Percentiles rank a stretch among this genome's conserved stretches.
Evolutionary conservation across 78 protist species (phyloP).

Genomic region (Protostelium mycophagum): DNA sequence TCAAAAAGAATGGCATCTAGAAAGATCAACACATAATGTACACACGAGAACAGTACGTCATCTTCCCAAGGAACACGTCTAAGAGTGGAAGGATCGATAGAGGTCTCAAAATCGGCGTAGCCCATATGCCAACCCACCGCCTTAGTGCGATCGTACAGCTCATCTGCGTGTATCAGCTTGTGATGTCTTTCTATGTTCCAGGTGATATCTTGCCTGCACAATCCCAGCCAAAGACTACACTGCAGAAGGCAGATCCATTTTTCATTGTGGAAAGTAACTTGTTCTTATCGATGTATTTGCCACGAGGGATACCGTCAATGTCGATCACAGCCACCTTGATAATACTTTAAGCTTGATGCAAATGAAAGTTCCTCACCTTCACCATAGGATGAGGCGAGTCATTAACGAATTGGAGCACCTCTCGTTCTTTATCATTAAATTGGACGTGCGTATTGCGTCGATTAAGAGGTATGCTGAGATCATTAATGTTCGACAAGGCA

Average conservation of each 20-base stretch:
- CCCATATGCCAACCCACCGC: constrained; percentile 52
- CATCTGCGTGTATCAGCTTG: constrained; percentile 12
- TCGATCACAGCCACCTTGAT: constrained; percentile 45
- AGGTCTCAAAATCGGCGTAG: constrained; percentile 35
- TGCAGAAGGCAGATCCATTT: constrained; percentile 54
- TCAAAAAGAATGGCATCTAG: constrained; percentile 34
- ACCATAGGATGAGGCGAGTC: background rate
- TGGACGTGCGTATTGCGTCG: no score
- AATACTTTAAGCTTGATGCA: constrained; percentile 12
- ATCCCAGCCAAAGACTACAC: constrained; percentile 66
- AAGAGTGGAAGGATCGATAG: constrained; percentile 16
- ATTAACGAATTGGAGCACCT: background rate
- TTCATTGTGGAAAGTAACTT: constrained; percentile 32
- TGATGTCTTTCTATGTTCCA: no score
- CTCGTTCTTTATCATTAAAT: background rate
- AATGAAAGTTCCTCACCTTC: background rate
- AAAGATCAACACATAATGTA: background rate
- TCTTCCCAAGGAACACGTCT: constrained; percentile 50
- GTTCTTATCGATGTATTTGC: constrained; percentile 45
- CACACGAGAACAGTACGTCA: background rate
- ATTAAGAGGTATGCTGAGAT: no score
- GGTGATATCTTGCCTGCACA: background rate
- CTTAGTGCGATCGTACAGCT: constrained; percentile 23
- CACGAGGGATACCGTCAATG: constrained; percentile 55
- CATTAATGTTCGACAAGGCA: no score